Conservation (phyloP, 129 eudicot genomes). For the Scalesia atractyloides region DNA sequence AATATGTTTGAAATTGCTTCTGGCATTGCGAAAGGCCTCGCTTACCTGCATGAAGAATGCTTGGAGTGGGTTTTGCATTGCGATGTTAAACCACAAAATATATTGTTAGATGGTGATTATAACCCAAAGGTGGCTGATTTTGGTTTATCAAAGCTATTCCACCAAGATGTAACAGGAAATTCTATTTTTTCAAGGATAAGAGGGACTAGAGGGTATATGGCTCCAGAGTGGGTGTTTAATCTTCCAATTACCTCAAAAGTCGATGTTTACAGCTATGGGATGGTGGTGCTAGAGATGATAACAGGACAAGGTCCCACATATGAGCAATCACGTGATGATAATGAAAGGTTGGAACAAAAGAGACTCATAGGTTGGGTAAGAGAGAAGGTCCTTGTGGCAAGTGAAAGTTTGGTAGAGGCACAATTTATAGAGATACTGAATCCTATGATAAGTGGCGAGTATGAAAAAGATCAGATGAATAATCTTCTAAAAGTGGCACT, state of each 20-base stretch:
- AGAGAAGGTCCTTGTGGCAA: conserved; percentile 11
- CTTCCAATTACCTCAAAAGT: conserved; percentile 32
- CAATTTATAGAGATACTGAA: conserved; percentile 15
- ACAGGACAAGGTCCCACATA: too few species aligned
- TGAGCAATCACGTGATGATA: too few species aligned
- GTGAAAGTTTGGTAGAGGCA: not conserved
- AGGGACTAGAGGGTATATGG: conserved; percentile 30
- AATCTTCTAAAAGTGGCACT: not conserved
- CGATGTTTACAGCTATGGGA: conserved; percentile 20
- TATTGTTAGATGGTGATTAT: not conserved
- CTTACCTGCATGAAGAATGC: not conserved
- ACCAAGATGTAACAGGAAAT: conserved; percentile 7
- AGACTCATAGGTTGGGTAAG: conserved; percentile 28
- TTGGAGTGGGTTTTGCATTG: too few species aligned
- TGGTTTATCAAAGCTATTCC: conserved; percentile 32
- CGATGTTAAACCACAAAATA: not conserved
- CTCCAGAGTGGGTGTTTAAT: conserved; percentile 11
- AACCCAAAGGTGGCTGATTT: conserved; percentile 13
- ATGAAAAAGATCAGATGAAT: conserved; percentile 13
- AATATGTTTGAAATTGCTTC: conserved; percentile 28
- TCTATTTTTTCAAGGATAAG: conserved; percentile 8
- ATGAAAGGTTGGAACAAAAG: not conserved
- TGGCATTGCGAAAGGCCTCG: conserved; percentile 32
- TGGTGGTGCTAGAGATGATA: conserved; percentile 18
- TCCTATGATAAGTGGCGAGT: not conserved